Percentiles rank a stretch among this genome's conserved stretches.
These are phyloP conservation scores for Solanum hybrid DNA, from an alignment of 305 asterid genomes.

Conservation along the genomic window DNA sequence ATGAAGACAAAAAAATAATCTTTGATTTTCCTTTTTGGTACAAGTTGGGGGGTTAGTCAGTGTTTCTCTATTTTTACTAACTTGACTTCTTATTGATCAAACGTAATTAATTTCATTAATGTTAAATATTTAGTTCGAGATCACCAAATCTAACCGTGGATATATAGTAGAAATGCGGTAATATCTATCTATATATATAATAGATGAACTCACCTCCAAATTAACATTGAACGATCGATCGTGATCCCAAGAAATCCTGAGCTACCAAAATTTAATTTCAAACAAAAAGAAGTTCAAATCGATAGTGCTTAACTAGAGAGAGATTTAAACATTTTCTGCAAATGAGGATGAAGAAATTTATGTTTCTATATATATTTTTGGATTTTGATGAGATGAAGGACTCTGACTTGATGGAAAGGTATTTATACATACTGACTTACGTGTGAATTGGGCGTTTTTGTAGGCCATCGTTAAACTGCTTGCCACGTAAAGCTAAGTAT, in stretches of 20 bases:
- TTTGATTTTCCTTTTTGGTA: neutral
- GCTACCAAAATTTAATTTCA: too few relatives aligned
- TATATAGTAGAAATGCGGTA: too few relatives aligned
- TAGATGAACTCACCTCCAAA: neutral
- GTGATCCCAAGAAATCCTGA: neutral
- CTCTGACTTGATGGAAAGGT: neutral
- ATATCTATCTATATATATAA: too few relatives aligned
- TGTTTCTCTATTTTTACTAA: neutral
- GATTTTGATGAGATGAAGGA: neutral
- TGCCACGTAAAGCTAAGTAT: constrained; percentile 18
- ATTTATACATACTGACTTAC: neutral
- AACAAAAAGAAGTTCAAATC: neutral
- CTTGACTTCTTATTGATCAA: neutral
- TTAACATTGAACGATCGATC: neutral
- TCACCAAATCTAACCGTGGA: neutral
- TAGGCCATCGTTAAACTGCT: constrained; percentile 9
- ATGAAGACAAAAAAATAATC: neutral
- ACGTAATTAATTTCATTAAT: neutral
- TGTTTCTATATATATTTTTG: neutral
- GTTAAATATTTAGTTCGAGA: neutral
- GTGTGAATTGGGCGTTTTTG: neutral
- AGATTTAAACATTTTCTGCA: neutral
- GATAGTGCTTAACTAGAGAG: neutral
- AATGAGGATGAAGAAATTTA: neutral
- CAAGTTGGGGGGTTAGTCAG: neutral